phyloP scores from a whole-genome alignment of 2,329 filamentous ascomycete genomes.

The Fusarium piperis region DNA sequence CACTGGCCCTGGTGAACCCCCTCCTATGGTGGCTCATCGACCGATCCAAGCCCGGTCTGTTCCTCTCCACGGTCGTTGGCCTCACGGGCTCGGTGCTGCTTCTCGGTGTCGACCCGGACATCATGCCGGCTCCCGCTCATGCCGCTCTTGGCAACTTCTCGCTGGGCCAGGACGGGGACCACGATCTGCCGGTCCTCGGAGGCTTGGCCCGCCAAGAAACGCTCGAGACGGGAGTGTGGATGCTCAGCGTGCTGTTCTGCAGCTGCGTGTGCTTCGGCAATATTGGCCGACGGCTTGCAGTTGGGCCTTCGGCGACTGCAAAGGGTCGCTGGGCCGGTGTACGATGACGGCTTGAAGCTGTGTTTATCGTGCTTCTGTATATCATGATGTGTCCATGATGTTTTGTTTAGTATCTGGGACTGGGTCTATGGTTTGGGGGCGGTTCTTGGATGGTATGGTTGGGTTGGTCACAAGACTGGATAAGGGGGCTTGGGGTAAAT shows the following conservation, averaged over 20 bases:
- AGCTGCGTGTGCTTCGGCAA: conserved; percentile 97
- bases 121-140: conserved; percentile 75
- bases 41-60: conserved; percentile 83
- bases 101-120: conserved; percentile 78
- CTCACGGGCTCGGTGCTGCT: conserved; percentile 78
- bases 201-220: conserved; percentile 70
- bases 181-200: conserved; percentile 48
- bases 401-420: neutral
- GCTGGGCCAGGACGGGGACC: conserved; percentile 11
- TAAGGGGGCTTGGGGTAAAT: neutral
- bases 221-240: conserved; percentile 83
- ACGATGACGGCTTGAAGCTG: conserved; percentile 38
- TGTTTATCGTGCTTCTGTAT: neutral
- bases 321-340: conserved; percentile 59
- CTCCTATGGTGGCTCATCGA: conserved; percentile 97
- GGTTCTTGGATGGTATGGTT: neutral
- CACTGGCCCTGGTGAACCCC: conserved; percentile 89
- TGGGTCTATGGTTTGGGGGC: neutral
- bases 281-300: conserved; percentile 83
- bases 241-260: conserved; percentile 92
- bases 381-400: conserved; percentile 15
- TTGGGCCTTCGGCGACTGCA: conserved; percentile 55
- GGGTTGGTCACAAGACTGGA: conserved; percentile 11
- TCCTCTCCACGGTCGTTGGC: conserved; percentile 80
- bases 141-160: conserved; percentile 38